A percentile compares a stretch with the other conserved stretches of the same genome.
These are phyloP conservation scores for Bimuria novae-zelandiae DNA, from an alignment of 2,329 filamentous ascomycete genomes.

Conservation along the genomic window DNA sequence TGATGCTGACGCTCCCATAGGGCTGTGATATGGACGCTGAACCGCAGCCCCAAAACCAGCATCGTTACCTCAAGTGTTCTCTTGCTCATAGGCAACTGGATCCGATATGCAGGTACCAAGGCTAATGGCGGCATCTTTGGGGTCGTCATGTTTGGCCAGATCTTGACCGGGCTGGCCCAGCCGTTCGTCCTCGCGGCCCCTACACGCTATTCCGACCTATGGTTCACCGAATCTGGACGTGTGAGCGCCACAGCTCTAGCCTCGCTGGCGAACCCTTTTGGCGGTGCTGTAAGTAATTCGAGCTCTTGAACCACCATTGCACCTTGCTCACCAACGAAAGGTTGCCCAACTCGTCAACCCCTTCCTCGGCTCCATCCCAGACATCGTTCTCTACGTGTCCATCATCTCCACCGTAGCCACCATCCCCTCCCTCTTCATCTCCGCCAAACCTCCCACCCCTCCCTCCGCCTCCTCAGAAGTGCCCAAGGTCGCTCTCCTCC, in stretches of 20 bases:
- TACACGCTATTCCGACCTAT: slow-evolving; percentile 88
- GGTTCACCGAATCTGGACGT: slow-evolving; percentile 85
- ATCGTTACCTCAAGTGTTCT: slow-evolving; percentile 75
- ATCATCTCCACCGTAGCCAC: slow-evolving; percentile 75
- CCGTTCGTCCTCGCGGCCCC: slow-evolving; percentile 90
- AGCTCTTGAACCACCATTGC: not conserved
- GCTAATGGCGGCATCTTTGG: slow-evolving; percentile 68
- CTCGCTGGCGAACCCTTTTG: slow-evolving; percentile 86
- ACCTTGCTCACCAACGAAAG: slow-evolving; percentile 20
- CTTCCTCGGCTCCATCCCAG: slow-evolving; percentile 74
- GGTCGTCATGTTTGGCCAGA: slow-evolving; percentile 86
- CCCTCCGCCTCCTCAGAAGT: slow-evolving; percentile 69
- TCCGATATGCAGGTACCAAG: slow-evolving; percentile 75
- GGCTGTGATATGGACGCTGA: slow-evolving; percentile 74
- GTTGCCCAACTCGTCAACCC: slow-evolving; percentile 82
- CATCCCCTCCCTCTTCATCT: slow-evolving; percentile 81
- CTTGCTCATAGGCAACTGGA: slow-evolving; percentile 84
- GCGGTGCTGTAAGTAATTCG: slow-evolving; percentile 67
- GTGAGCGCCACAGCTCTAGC: slow-evolving; percentile 86
- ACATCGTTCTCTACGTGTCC: slow-evolving; percentile 82
- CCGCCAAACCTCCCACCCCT: slow-evolving; percentile 75
- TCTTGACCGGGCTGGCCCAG: slow-evolving; percentile 85
- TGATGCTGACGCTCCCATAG: slow-evolving; percentile 17
- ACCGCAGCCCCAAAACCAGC: slow-evolving; percentile 77
- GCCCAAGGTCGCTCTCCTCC: slow-evolving; percentile 56